phyloP scores from a whole-genome alignment of 2,329 filamentous ascomycete genomes.

The Fusarium piperis region DNA sequence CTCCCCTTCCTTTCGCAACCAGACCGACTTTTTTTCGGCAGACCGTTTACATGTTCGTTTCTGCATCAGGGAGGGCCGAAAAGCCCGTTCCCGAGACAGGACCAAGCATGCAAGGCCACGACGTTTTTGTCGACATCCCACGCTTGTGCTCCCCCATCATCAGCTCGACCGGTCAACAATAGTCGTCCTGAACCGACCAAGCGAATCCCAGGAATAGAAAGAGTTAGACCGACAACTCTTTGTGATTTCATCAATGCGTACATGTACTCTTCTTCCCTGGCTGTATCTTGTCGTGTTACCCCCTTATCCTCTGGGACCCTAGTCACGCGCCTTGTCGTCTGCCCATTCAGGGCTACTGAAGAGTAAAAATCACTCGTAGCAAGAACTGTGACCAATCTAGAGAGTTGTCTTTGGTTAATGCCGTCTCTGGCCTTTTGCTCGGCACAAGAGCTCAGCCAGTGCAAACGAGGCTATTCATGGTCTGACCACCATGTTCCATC shows the following conservation, averaged over 20 bases:
- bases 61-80: slow-evolving; percentile 6
- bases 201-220: not conserved
- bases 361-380: not conserved
- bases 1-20: not conserved
- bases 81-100: slow-evolving; percentile 15
- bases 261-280: slow-evolving; percentile 4
- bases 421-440: slow-evolving; percentile 17
- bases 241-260: slow-evolving; percentile 15
- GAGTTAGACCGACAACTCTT: not conserved
- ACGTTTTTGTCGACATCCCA: slow-evolving; percentile 16
- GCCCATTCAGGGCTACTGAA: slow-evolving; percentile 1
- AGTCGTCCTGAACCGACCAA: slow-evolving; percentile 7
- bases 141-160: slow-evolving; percentile 24
- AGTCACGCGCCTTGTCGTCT: slow-evolving; percentile 19
- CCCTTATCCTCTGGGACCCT: slow-evolving; percentile 10
- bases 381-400: slow-evolving; percentile 4
- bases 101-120: slow-evolving; percentile 22
- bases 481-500: slow-evolving; percentile 20
- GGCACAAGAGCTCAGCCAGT: slow-evolving; percentile 12
- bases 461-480: slow-evolving; percentile 2
- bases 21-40: slow-evolving; percentile 25
- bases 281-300: slow-evolving; percentile 33
- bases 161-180: slow-evolving; percentile 34
- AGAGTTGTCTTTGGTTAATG: slow-evolving; percentile 1
- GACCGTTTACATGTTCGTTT: slow-evolving; percentile 10